Base-by-base conservation (phyloP, 164 flowering plant genomes). In the Umbellularia californica region DNA sequence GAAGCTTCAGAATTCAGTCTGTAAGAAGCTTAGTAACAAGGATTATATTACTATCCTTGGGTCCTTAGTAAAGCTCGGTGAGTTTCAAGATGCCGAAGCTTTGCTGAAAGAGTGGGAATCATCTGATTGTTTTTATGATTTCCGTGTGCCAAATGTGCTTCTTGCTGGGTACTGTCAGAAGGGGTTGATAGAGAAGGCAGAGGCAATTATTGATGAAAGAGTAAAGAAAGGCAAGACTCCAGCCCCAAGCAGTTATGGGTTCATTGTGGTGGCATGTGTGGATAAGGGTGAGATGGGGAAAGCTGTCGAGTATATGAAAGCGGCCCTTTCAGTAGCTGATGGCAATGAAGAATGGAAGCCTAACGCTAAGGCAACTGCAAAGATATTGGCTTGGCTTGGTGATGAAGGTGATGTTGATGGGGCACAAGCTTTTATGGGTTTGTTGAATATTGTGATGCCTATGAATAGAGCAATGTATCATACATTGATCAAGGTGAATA, bases 21-120 rank as follows among this genome's bases (percentile, higher is more conserved):
- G 30, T 1, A 76, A 25, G 23, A 78, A 65, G 64, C 23, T 82
- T 13, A 30, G 65, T 19, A 88, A 85, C 69, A 75, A 65, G 25
- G 80, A 76, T 24, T 85, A 81, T 74, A 52, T 58, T 10, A 20
- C 75, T 58, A 79, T 87, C 85, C 77, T 88, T 20, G 67, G 75
- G 14, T 83, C 89, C 3, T 74, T 89, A 3, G 24, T 81, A 63
- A 84, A 80, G 80, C 30, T 88, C 10, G 83, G 82, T 28, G 90
- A 89, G 68, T 64, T 89, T 72, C 80, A 80, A 50, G 92, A 84
- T 33, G 85, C 83, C 0, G 87, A 85, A 74, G 77, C 77, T 70
- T 74, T 89, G 24, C 77, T 78, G 25, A 55, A 55, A 63, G 89
- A 89, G 65, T 86, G 88, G 91, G 83, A 82, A 73, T 77, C 79